phyloP scores from a whole-genome alignment of 495 filamentous ascomycete species.

The Aspergillus hancockii region DNA sequence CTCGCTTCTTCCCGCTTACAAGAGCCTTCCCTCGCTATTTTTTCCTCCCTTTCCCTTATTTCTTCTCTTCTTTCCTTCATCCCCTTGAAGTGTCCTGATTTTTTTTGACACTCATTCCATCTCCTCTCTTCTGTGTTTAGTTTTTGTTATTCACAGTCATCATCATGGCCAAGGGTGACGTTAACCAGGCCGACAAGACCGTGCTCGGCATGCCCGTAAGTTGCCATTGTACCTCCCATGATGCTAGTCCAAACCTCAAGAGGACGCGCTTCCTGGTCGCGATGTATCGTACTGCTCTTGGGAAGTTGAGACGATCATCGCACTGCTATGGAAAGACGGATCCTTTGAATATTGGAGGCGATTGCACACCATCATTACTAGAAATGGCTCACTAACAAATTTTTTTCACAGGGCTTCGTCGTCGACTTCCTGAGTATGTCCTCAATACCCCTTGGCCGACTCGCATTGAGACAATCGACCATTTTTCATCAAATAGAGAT shows the following conservation, averaged over 20 bases:
- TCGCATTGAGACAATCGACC: slow-evolving; percentile 15
- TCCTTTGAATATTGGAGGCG: slow-evolving; percentile 5
- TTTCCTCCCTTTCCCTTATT: slow-evolving; percentile 39
- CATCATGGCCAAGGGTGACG: slow-evolving; percentile 53
- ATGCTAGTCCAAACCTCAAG: slow-evolving; percentile 13
- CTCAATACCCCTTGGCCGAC: slow-evolving; percentile 7
- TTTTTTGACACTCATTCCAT: slow-evolving; percentile 40
- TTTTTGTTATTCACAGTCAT: slow-evolving; percentile 44
- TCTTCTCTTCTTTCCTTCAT: slow-evolving; percentile 31
- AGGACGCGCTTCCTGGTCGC: slow-evolving; percentile 11
- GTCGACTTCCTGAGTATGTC: slow-evolving; percentile 98
- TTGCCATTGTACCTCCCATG: slow-evolving; percentile 17
- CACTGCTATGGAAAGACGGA: background rate
- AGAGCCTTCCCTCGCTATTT: slow-evolving; percentile 43
- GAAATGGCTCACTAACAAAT: slow-evolving; percentile 34
- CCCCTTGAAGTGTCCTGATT: slow-evolving; percentile 39
- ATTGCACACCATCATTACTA: background rate
- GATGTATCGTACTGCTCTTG: background rate
- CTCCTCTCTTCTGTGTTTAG: slow-evolving; percentile 43
- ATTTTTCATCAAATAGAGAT: background rate
- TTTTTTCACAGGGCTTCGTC: slow-evolving; percentile 58
- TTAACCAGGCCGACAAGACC: slow-evolving; percentile 66
- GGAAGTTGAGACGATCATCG: background rate
- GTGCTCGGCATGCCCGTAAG: slow-evolving; percentile 83
- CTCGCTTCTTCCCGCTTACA: slow-evolving; percentile 47